Conservation (phyloP, 345 rosid species). For the Anastatica hierochuntica region DNA sequence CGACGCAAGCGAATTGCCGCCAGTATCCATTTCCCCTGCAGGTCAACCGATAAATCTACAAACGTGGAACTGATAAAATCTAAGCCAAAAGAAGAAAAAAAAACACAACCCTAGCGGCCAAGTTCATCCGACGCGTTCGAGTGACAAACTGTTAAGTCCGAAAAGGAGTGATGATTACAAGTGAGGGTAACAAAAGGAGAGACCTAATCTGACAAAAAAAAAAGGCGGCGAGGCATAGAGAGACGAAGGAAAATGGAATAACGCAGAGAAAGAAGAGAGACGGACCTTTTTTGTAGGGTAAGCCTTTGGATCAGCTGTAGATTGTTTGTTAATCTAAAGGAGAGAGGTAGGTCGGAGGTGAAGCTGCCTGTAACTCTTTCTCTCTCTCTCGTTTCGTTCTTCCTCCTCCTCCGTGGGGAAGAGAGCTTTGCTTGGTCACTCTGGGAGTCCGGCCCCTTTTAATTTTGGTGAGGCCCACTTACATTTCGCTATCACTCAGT, state of each 20-base stretch:
- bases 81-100: not conserved
- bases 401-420: too few species aligned
- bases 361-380: too few species aligned
- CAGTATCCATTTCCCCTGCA: slow-evolving; percentile 39
- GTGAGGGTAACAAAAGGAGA: not conserved
- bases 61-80: not conserved
- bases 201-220: too few species aligned
- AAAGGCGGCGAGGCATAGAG: not conserved
- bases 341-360: too few species aligned
- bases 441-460: too few species aligned
- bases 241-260: not conserved
- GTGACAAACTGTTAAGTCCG: too few species aligned
- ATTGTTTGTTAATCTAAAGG: too few species aligned
- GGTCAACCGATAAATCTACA: not conserved
- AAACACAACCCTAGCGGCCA: slow-evolving; percentile 11
- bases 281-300: slow-evolving; percentile 2
- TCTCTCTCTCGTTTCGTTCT: too few species aligned
- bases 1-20: slow-evolving; percentile 46
- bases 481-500: too few species aligned
- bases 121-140: too few species aligned
- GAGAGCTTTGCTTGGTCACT: too few species aligned
- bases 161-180: not conserved
- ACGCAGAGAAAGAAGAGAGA: slow-evolving; percentile 6
- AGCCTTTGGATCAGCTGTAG: not conserved
- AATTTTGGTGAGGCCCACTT: too few species aligned